These are phyloP conservation scores for Nigrospora oryzae DNA, from an alignment of 2,329 filamentous ascomycete genomes.

Conservation along the genomic window DNA sequence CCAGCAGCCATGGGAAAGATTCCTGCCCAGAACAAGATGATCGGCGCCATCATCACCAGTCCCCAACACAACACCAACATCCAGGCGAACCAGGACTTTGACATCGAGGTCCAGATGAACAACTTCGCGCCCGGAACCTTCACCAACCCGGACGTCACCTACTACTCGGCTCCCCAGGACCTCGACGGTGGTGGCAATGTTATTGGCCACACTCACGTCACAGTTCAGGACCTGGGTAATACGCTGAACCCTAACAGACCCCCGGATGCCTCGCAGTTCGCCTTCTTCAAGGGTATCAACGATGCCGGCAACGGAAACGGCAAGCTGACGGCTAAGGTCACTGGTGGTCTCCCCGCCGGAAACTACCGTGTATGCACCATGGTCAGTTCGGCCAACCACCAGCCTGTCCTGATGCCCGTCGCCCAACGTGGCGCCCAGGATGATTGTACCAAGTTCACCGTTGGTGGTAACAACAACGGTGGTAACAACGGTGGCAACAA, in stretches of 20 bases:
- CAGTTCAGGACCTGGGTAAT: slow-evolving; percentile 46
- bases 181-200: slow-evolving; percentile 38
- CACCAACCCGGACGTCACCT: slow-evolving; percentile 50
- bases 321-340: slow-evolving; percentile 42
- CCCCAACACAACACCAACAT: slow-evolving; percentile 44
- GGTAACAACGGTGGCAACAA: slow-evolving; percentile 14
- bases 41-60: slow-evolving; percentile 44
- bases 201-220: slow-evolving; percentile 53
- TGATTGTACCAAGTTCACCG: slow-evolving; percentile 25
- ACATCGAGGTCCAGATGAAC: slow-evolving; percentile 40
- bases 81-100: slow-evolving; percentile 37
- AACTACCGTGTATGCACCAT: slow-evolving; percentile 61
- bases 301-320: slow-evolving; percentile 49
- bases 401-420: slow-evolving; percentile 58
- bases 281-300: slow-evolving; percentile 62
- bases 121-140: slow-evolving; percentile 51
- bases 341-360: slow-evolving; percentile 49
- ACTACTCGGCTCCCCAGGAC: slow-evolving; percentile 52
- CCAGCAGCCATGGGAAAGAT: slow-evolving; percentile 50
- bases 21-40: slow-evolving; percentile 45
- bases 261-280: slow-evolving; percentile 44
- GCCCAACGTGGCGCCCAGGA: slow-evolving; percentile 60
- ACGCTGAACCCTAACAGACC: slow-evolving; percentile 40
- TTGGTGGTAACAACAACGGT: slow-evolving; percentile 12
- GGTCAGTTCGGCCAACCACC: slow-evolving; percentile 55